phyloP scores from a whole-genome alignment of 805 yeast species.

The Ogataea minuta region DNA sequence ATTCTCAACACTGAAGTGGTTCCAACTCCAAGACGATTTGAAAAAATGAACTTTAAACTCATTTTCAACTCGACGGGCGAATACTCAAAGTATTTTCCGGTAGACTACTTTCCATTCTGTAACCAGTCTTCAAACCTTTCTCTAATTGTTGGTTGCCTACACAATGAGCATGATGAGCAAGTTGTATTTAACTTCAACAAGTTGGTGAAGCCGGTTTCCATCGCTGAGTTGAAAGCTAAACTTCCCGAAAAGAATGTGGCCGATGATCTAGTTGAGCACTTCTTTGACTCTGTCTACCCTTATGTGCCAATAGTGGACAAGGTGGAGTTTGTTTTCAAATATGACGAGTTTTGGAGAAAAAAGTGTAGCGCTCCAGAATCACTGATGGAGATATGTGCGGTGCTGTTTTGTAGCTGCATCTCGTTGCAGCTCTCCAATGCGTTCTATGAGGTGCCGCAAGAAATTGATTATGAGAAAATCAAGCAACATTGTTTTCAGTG shows the following conservation, averaged over 20 bases:
- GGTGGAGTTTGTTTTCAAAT: conserved; percentile 21
- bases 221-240: conserved; percentile 7
- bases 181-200: conserved; percentile 22
- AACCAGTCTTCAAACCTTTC: conserved; percentile 22
- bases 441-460: not conserved
- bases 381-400: conserved; percentile 18
- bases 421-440: conserved; percentile 10
- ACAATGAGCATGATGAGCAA: conserved; percentile 7
- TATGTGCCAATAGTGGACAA: conserved; percentile 24
- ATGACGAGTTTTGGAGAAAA: conserved; percentile 16
- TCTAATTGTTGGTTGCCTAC: conserved; percentile 11
- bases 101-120: conserved; percentile 21
- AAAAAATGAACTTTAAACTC: conserved; percentile 22
- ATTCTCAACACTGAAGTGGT: conserved; percentile 14
- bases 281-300: conserved; percentile 21
- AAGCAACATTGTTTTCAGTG: conserved; percentile 18
- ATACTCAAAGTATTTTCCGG: conserved; percentile 24
- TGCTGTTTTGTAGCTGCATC: conserved; percentile 23
- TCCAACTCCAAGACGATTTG: conserved; percentile 16
- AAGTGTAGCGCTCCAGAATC: conserved; percentile 14
- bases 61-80: conserved; percentile 24
- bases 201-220: conserved; percentile 14
- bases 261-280: conserved; percentile 20
- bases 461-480: conserved; percentile 9
- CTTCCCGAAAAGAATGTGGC: conserved; percentile 15